These are phyloP conservation scores for Drechslerella coelobrocha DNA, from an alignment of 2,329 filamentous ascomycete genomes.

Conservation along the genomic window DNA sequence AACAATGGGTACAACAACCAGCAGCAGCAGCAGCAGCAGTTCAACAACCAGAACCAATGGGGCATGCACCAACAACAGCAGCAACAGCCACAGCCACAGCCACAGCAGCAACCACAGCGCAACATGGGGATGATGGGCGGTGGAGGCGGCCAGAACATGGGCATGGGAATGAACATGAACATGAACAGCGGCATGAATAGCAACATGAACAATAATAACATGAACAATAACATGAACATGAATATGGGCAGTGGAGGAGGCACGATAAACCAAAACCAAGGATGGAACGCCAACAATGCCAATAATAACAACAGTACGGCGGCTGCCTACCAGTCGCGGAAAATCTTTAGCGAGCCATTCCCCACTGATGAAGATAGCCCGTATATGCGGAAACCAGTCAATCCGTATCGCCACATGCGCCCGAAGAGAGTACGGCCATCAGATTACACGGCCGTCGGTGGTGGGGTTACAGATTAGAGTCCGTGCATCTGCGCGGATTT, in stretches of 20 bases:
- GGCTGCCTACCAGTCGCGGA: constrained; percentile 65
- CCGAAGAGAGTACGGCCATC: constrained; percentile 81
- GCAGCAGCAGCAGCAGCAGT: constrained; percentile 52
- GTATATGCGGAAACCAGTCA: constrained; percentile 95
- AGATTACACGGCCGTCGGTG: constrained; percentile 66
- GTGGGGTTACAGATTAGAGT: constrained; percentile 42
- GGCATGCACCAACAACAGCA: constrained; percentile 55
- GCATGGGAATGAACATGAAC: constrained; percentile 55
- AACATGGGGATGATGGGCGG: constrained; percentile 51
- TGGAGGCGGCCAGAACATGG: constrained; percentile 53
- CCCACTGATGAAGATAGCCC: constrained; percentile 80
- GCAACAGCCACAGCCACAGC: constrained; percentile 42
- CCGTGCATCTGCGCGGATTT: background rate
- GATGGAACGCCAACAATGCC: constrained; percentile 53
- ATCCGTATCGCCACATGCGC: constrained; percentile 86
- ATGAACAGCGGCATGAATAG: constrained; percentile 59
- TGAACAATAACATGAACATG: constrained; percentile 51
- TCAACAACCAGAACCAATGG: constrained; percentile 56
- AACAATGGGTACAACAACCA: constrained; percentile 1
- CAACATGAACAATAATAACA: constrained; percentile 54
- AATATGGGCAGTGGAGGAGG: constrained; percentile 48
- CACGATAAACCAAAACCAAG: constrained; percentile 43
- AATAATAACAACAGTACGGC: constrained; percentile 36
- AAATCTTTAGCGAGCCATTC: constrained; percentile 63
- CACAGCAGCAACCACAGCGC: too few species aligned